Base-by-base conservation (phyloP, 306 rosid genomes). In the Geum urbanum region DNA sequence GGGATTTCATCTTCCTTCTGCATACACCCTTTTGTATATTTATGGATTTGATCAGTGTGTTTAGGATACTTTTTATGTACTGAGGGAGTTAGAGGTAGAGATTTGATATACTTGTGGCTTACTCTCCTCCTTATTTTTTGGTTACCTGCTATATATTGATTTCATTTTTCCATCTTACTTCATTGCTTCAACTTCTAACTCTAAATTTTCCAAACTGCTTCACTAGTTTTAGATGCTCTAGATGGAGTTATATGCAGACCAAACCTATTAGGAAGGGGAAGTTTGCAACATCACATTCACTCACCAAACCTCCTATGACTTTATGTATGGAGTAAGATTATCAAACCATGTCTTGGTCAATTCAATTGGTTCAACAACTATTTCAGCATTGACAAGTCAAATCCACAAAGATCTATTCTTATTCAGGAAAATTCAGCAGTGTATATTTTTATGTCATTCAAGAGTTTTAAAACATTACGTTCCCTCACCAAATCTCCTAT, bases 1-100 rank as follows among this genome's bases (percentile, higher is more conserved):
- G n/a, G n/a, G n/a, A n/a, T 70, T 71, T 49, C 35, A 13, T 55
- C 13, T 43, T 44, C 50, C 59, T 27, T 54, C 59, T 1, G 11
- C 37, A 19, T 69, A 37, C 65, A 83, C 72, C 48, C 67, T 73
- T 84, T 24, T 86, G 87, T 83, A 81, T 83, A 84, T 80, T 78
- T 75, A 77, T 74, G 49, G 71, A 66, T 59, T 55, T 69, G 64
- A 1, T 27, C 32, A 72, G 54, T 62, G 52, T 60, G 74, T 59
- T 27, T 67, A 19, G 59, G 82, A 74, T 78, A 70, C 80, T n/a
- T 62, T 2, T 56, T 76, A 22, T 58, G 57, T 22, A 67, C 62
- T 49, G 72, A 60, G 83, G 22, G 67, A 47, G 60, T 52, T 79
- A 71, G 78, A 71, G 78, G 63, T 80, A 76, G 87, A 78, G 79